A percentile compares a stretch with the other conserved stretches of the same genome.
phyloP scores from a whole-genome alignment of 495 filamentous ascomycete genomes.

The Lindgomyces ingoldianus region DNA sequence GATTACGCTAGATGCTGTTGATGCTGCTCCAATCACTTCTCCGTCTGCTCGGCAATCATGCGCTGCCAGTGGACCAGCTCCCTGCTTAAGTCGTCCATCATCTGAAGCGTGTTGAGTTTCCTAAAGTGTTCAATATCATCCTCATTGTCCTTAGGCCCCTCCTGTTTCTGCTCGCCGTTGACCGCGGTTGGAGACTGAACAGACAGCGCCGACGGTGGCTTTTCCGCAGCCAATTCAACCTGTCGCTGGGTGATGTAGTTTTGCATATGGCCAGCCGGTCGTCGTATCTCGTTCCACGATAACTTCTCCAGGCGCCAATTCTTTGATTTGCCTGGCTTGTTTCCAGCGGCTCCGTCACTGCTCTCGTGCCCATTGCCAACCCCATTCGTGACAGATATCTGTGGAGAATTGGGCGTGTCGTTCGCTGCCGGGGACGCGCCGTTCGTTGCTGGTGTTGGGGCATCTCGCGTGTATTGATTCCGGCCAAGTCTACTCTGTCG shows the following conservation, averaged over 20 bases:
- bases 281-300: constrained; percentile 89
- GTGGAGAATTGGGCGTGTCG: constrained; percentile 42
- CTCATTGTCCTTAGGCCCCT: constrained; percentile 9
- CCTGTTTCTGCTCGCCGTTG: constrained; percentile 38
- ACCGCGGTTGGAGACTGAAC: constrained; percentile 20
- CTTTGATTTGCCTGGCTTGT: constrained; percentile 44
- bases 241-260: constrained; percentile 91
- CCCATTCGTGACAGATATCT: constrained; percentile 28
- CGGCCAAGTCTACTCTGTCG: constrained; percentile 70
- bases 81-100: constrained; percentile 49
- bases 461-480: constrained; percentile 84
- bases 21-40: too few species aligned
- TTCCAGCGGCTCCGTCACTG: constrained; percentile 35
- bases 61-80: constrained; percentile 46
- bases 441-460: constrained; percentile 50
- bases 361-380: constrained; percentile 38
- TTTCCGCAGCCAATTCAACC: constrained; percentile 75
- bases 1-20: too few species aligned
- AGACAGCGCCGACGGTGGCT: constrained; percentile 30
- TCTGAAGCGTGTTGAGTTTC: constrained; percentile 43
- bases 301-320: constrained; percentile 63
- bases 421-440: constrained; percentile 48
- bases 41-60: constrained; percentile 25
- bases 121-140: constrained; percentile 38
- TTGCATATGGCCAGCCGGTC: constrained; percentile 76